Conservation (phyloP, 2,329 filamentous ascomycete species). For the Leptographium flavum region DNA sequence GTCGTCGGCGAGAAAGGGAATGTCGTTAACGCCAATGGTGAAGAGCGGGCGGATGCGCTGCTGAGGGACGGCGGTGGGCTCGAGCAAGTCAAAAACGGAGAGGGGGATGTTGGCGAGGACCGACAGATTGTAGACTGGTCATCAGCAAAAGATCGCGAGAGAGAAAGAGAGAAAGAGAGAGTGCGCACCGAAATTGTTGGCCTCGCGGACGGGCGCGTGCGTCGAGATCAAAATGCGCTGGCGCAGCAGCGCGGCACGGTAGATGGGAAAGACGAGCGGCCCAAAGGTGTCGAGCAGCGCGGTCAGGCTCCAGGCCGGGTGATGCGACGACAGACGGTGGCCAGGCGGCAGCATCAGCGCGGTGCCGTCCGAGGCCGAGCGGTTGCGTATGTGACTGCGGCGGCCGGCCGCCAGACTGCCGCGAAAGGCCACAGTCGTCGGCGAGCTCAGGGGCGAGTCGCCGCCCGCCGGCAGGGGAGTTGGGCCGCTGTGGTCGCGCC, state of each 20-base stretch:
- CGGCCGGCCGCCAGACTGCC: conserved; percentile 18
- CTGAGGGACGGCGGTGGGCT: conserved; percentile 38
- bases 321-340: conserved; percentile 58
- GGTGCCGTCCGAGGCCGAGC: conserved; percentile 48
- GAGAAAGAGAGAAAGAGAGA: background rate
- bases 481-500: conserved; percentile 43
- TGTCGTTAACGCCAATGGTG: conserved; percentile 85
- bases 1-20: conserved; percentile 57
- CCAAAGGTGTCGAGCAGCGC: conserved; percentile 72
- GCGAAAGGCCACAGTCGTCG: conserved; percentile 24
- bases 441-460: conserved; percentile 39
- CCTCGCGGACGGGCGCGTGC: conserved; percentile 69
- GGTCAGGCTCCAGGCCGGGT: conserved; percentile 75
- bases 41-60: conserved; percentile 73
- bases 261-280: conserved; percentile 80
- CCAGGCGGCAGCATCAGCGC: conserved; percentile 42
- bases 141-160: background rate
- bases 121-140: conserved; percentile 80
- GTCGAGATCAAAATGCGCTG: conserved; percentile 81
- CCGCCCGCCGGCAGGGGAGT: conserved; percentile 15
- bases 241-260: conserved; percentile 71
- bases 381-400: conserved; percentile 34
- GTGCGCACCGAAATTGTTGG: conserved; percentile 73
- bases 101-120: conserved; percentile 78
- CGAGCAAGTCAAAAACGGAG: conserved; percentile 55